Conservation (phyloP, 176 grass and related monocot species). For the Avena atlantica region DNA sequence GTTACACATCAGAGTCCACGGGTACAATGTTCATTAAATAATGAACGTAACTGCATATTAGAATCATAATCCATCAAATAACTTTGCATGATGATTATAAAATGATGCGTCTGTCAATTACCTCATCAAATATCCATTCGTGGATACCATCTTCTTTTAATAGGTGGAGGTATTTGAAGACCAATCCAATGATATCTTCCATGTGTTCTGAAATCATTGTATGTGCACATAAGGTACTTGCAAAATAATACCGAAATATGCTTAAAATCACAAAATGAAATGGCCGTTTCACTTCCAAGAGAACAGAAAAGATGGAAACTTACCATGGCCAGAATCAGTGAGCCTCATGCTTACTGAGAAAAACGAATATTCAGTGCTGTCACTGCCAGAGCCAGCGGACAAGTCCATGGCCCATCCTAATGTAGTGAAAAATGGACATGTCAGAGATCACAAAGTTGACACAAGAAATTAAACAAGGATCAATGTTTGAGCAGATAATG, state of each 20-base stretch:
- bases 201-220: slow-evolving; percentile 69
- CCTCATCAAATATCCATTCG: slow-evolving; percentile 98
- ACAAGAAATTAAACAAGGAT: slow-evolving; percentile 25
- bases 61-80: slow-evolving; percentile 22
- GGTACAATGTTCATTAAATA: neutral
- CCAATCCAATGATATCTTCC: slow-evolving; percentile 84
- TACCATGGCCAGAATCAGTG: slow-evolving; percentile 89
- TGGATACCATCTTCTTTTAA: slow-evolving; percentile 73
- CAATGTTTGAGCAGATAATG: slow-evolving; percentile 24
- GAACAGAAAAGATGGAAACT: slow-evolving; percentile 33
- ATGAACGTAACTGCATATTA: neutral
- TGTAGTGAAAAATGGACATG: slow-evolving; percentile 33
- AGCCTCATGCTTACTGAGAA: slow-evolving; percentile 80
- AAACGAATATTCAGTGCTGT: slow-evolving; percentile 82
- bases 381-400: slow-evolving; percentile 50
- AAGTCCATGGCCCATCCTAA: slow-evolving; percentile 94
- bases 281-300: slow-evolving; percentile 9
- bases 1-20: slow-evolving; percentile 14
- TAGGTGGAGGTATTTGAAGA: slow-evolving; percentile 82
- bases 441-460: slow-evolving; percentile 40
- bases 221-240: slow-evolving; percentile 30
- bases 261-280: slow-evolving; percentile 29
- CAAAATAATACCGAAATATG: slow-evolving; percentile 21
- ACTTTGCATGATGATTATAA: slow-evolving; percentile 7
- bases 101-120: slow-evolving; percentile 44